Evolutionary conservation across 129 eudicot genomes (phyloP).

Genomic region (Oenanthe sinensis): DNA sequence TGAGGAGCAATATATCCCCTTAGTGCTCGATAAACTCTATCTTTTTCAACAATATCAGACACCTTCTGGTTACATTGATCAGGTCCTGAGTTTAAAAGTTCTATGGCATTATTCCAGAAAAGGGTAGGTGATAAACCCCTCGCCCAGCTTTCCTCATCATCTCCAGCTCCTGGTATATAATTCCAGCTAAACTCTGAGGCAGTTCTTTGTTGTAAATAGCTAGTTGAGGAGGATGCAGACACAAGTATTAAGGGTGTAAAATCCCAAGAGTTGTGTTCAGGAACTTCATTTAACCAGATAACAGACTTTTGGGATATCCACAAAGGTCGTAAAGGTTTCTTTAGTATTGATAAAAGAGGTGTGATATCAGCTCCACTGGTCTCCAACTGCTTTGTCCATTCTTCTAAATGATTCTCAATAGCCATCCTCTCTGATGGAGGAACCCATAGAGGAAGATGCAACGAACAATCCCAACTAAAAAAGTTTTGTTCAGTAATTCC

Average conservation of each 20-base stretch:
- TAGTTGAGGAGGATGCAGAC: constrained; percentile 66
- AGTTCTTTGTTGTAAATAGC: constrained; percentile 39
- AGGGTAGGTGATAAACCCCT: constrained; percentile 70
- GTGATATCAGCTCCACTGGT: constrained; percentile 84
- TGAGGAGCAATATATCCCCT: constrained; percentile 84
- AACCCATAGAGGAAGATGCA: constrained; percentile 95
- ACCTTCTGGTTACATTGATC: constrained; percentile 81
- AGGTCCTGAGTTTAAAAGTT: constrained; percentile 66
- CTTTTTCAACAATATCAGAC: constrained; percentile 74
- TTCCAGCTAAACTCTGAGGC: constrained; percentile 92
- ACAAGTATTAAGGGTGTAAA: constrained; percentile 93
- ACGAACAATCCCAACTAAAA: constrained; percentile 61
- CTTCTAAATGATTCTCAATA: constrained; percentile 50
- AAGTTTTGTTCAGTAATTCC: constrained; percentile 16
- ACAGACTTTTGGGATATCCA: constrained; percentile 94
- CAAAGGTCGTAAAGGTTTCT: constrained; percentile 76
- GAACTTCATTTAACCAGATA: constrained; percentile 95
- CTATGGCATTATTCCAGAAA: constrained; percentile 79
- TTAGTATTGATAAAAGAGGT: constrained; percentile 43
- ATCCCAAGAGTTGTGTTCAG: constrained; percentile 80
- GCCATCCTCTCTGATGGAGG: constrained; percentile 56
- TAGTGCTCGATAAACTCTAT: constrained; percentile 68
- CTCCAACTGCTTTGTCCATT: constrained; percentile 57
- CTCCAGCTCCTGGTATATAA: constrained; percentile 94
- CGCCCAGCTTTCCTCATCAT: constrained; percentile 99